Base-by-base conservation (phyloP, 75 land plant genomes). In the Chamaecyparis obtusa region DNA sequence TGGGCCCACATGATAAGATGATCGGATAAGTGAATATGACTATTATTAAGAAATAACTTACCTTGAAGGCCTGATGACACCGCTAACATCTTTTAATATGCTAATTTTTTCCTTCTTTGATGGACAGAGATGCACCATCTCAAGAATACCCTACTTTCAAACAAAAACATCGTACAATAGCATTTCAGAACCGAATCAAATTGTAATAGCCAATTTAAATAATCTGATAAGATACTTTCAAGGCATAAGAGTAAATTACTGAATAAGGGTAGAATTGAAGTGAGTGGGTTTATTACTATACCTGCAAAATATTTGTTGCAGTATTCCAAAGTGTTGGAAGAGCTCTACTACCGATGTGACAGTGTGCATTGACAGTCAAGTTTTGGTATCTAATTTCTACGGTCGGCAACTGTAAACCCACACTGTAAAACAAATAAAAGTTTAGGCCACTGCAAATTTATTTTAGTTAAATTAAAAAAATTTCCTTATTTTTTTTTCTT, bases 361-460 rank as follows among this genome's bases (percentile, higher is more conserved):
- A 87, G 35, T 88, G 82, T 5, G 89, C 89, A n/a, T 88, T 89
- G 43, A 87, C 83, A 19, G 32, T 88, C 64, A 88, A 56, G 48
- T 88, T 88, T 81, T 88, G 89, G 33, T 32, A 88, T 49, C 89
- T 16, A 32, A 88, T 89, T 39, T 88, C 83, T 9, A 88, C 43
- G 41, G 89, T 88, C 3, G 89, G 89, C 60, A 88, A 60, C 71
- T 77, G 49, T 36, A 88, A 69, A 44, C 88, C 89, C 80, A 88
- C 89, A n/a, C 89, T 88, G 88, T 49, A 39, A 21, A 51, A 1
- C 48, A 44, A 15, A 0, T 27, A 64, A 44, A 44, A 44, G 6
- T 3, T 2, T 7, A 44, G 3, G 48, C n/a, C n/a, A n/a, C n/a
- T n/a, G n/a, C n/a, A n/a, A n/a, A 44, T 6, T 44, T 44, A 3